These are phyloP conservation scores for Lentinula boryana DNA, from an alignment of 768 basidiomycete species.

Conservation along the genomic window DNA sequence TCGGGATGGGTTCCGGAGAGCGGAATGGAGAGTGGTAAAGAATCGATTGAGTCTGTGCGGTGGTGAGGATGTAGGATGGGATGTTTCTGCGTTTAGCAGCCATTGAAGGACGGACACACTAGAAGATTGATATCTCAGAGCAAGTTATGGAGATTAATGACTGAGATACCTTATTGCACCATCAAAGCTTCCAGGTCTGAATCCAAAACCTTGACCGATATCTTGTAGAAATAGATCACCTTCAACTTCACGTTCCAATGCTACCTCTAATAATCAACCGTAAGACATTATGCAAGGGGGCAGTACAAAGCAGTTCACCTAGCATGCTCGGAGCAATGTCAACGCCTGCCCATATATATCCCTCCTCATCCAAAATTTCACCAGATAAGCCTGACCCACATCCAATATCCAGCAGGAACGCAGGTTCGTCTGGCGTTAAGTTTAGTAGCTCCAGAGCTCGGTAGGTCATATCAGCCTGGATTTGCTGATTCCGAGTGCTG, in stretches of 20 bases:
- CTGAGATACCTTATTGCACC: conserved; percentile 83
- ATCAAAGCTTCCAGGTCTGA: conserved; percentile 94
- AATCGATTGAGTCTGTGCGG: conserved; percentile 81
- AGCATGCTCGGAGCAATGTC: conserved; percentile 98
- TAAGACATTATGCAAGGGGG: background rate
- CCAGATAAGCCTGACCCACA: conserved; percentile 97
- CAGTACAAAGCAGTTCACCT: conserved; percentile 40
- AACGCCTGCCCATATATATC: conserved; percentile 88
- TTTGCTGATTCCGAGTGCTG: conserved; percentile 92
- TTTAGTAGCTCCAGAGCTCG: conserved; percentile 89
- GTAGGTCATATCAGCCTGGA: conserved; percentile 97
- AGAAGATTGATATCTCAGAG: conserved; percentile 1
- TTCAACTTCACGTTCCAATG: conserved; percentile 90
- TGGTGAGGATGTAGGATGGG: conserved; percentile 83
- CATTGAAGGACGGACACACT: conserved; percentile 99
- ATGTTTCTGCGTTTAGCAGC: conserved; percentile 94
- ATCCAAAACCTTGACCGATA: conserved; percentile 97
- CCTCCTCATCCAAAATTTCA: conserved; percentile 92
- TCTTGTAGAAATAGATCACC: conserved; percentile 97
- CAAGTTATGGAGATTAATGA: background rate
- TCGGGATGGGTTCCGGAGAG: conserved; percentile 78
- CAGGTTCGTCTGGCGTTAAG: conserved; percentile 72
- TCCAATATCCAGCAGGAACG: conserved; percentile 90
- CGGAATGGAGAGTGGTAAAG: conserved; percentile 89
- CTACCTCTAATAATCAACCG: conserved; percentile 64